Conservation (phyloP, 495 filamentous ascomycete genomes). For the Diplogelasinospora grovesii region DNA sequence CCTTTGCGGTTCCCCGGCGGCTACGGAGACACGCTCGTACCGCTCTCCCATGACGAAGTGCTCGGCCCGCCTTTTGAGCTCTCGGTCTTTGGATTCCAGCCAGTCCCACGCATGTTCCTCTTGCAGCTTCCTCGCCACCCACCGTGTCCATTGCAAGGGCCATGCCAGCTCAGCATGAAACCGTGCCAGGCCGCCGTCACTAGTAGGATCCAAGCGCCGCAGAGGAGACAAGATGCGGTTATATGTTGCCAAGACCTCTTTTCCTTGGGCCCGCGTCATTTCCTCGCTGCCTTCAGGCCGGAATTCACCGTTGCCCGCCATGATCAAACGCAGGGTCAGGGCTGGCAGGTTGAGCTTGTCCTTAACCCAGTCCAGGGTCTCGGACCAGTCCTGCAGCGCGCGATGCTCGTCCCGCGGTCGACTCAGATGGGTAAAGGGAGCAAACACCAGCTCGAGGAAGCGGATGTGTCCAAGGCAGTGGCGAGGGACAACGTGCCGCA, state of each 20-base stretch:
- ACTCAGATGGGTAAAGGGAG: not conserved
- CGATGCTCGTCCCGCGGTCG: not conserved
- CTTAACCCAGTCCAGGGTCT: not conserved
- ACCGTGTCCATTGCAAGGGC: too few relatives aligned
- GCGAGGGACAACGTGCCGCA: not conserved
- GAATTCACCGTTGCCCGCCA: not conserved
- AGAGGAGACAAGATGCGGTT: not conserved
- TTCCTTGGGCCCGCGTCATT: not conserved
- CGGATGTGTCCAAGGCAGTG: constrained; percentile 1
- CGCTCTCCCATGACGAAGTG: too few relatives aligned
- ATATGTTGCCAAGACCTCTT: not conserved
- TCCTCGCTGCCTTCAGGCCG: not conserved
- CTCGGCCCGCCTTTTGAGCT: too few relatives aligned
- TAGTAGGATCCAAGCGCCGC: not conserved
- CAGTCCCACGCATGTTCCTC: too few relatives aligned
- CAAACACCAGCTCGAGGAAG: constrained; percentile 5
- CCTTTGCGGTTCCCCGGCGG: too few relatives aligned
- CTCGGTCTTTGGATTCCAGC: too few relatives aligned
- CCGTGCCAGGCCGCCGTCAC: not conserved
- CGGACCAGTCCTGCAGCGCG: constrained; percentile 2
- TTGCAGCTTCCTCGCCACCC: too few relatives aligned
- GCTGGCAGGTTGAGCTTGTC: constrained; percentile 1
- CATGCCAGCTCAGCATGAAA: too few relatives aligned
- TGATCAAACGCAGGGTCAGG: not conserved
- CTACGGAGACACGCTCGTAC: too few relatives aligned